These are phyloP conservation scores for Vigna nakashimae DNA, from an alignment of 306 rosid species.

Conservation along the genomic window DNA sequence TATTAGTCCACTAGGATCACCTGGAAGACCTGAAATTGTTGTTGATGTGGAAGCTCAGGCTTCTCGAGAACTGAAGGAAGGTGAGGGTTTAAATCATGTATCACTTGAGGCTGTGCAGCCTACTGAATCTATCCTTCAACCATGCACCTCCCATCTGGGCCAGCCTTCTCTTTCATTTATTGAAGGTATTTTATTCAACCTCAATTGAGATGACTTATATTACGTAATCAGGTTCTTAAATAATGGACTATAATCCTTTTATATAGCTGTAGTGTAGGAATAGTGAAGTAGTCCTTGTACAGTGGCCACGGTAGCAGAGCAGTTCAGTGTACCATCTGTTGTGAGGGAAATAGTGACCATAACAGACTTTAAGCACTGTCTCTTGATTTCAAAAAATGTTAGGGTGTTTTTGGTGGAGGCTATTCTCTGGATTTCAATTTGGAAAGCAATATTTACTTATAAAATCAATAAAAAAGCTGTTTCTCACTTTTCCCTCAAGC, in stretches of 20 bases:
- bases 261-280: neutral
- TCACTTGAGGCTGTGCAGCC: conserved; percentile 49
- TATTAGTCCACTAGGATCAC: conserved; percentile 53
- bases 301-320: neutral
- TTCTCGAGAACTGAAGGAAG: conserved; percentile 54
- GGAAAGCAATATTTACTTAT: neutral
- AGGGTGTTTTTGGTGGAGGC: neutral
- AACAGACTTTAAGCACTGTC: neutral
- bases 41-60: conserved; percentile 63
- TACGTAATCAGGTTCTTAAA: neutral
- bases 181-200: conserved; percentile 57
- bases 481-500: neutral
- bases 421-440: neutral
- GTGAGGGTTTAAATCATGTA: conserved; percentile 48
- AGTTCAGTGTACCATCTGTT: neutral
- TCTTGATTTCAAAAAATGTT: neutral
- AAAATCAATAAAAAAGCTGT: neutral
- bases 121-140: conserved; percentile 56
- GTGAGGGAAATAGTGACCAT: neutral
- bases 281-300: neutral
- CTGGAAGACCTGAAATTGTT: conserved; percentile 62
- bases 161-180: conserved; percentile 50
- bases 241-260: neutral
- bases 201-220: conserved; percentile 12
- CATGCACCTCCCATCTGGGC: conserved; percentile 64